phyloP scores from a whole-genome alignment of 75 land plant species.

The Sequoiadendron giganteum region DNA sequence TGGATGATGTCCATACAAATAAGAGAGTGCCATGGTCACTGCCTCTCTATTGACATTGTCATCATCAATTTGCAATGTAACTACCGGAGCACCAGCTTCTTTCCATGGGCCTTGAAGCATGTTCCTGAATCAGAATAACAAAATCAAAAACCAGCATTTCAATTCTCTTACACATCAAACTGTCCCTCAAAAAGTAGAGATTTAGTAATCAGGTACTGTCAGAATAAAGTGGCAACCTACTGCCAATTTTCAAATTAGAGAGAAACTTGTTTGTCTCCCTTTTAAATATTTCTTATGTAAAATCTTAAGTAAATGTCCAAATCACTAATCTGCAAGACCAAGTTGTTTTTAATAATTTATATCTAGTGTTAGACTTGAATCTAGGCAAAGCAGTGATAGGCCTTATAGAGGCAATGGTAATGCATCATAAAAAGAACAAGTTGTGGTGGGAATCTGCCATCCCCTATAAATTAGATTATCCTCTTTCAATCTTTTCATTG shows the following conservation, averaged over 20 bases:
- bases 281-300: neutral
- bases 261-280: neutral
- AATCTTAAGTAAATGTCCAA: neutral
- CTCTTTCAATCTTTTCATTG: neutral
- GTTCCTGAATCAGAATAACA: slow-evolving; percentile 42
- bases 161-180: neutral
- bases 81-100: slow-evolving; percentile 79
- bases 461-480: neutral
- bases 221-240: neutral
- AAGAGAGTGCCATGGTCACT: slow-evolving; percentile 73
- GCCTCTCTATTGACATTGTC: slow-evolving; percentile 93
- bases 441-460: neutral
- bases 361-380: neutral
- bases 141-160: neutral
- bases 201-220: slow-evolving; percentile 1
- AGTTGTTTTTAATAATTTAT: neutral
- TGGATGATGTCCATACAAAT: slow-evolving; percentile 93
- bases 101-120: slow-evolving; percentile 99
- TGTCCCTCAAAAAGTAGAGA: neutral
- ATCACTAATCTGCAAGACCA: neutral
- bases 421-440: neutral
- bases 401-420: neutral
- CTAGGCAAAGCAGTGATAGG: neutral
- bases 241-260: neutral
- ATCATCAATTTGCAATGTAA: slow-evolving; percentile 86